phyloP scores from a whole-genome alignment of 345 rosid species.

The Cardamine occulta region DNA sequence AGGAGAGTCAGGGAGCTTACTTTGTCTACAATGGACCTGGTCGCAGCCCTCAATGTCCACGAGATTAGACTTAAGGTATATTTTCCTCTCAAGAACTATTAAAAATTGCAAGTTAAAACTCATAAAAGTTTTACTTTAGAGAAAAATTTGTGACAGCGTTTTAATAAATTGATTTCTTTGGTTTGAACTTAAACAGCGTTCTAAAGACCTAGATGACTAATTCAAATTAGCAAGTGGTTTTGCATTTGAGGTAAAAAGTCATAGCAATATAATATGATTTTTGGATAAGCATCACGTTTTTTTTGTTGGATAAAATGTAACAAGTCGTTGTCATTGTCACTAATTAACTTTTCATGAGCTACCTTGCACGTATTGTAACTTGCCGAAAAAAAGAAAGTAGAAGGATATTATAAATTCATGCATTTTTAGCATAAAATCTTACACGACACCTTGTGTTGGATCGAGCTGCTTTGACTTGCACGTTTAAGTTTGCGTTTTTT shows the following conservation, averaged over 20 bases:
- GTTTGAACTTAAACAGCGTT: background rate
- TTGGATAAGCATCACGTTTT: conserved; percentile 17
- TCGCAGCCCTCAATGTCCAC: background rate
- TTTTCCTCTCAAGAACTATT: background rate
- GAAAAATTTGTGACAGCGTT: background rate
- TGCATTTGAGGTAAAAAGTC: background rate
- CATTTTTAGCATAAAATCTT: conserved; percentile 27
- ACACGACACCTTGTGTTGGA: conserved; percentile 35
- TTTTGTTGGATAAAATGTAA: conserved; percentile 6
- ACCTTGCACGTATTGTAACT: conserved; percentile 41
- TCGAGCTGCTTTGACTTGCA: conserved; percentile 40
- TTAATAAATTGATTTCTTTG: background rate
- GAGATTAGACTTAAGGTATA: background rate
- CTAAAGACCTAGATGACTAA: background rate
- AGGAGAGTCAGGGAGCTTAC: background rate
- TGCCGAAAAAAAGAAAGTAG: conserved; percentile 4
- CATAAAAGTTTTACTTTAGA: background rate
- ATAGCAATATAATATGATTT: background rate
- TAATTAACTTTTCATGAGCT: conserved; percentile 2
- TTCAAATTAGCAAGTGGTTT: background rate
- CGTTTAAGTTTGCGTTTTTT: conserved; percentile 38
- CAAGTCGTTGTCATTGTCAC: conserved; percentile 28
- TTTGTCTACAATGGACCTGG: background rate
- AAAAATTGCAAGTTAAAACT: background rate
- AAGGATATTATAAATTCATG: conserved; percentile 26